phyloP scores from a whole-genome alignment of 805 yeast species.

The Starmerella stellata region DNA sequence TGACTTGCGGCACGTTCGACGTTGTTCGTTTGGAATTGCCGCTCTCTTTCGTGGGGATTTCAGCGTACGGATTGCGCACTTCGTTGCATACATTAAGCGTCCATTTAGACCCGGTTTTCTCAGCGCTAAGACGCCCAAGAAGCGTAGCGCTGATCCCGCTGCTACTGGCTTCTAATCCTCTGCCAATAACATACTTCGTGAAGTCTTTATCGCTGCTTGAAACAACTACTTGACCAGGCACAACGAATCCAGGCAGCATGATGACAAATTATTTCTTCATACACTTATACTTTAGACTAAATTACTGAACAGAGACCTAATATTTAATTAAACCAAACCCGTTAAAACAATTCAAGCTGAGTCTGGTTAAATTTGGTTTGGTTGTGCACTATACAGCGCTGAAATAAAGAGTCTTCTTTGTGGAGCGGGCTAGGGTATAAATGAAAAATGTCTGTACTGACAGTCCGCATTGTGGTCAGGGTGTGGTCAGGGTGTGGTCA shows the following conservation, averaged over 20 bases:
- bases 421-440: no score
- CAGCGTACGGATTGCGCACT: conserved; percentile 15
- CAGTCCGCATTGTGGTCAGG: no score
- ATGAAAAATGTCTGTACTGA: no score
- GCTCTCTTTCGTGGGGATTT: conserved; percentile 3
- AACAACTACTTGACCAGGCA: conserved; percentile 70
- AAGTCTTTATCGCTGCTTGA: conserved; percentile 30
- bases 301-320: no score
- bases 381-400: no score
- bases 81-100: conserved; percentile 17
- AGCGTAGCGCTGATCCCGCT: conserved; percentile 37
- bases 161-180: conserved; percentile 40
- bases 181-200: conserved; percentile 37
- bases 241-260: conserved; percentile 31
- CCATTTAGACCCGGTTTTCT: conserved; percentile 15
- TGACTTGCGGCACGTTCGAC: conserved; percentile 49
- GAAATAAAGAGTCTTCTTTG: no score
- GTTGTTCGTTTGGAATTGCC: conserved; percentile 14
- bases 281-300: no score
- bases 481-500: no score
- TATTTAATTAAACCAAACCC: no score
- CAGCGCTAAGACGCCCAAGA: conserved; percentile 36
- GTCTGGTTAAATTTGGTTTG: no score
- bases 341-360: no score
- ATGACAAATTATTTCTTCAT: no score